A percentile compares a stretch with the other conserved stretches of the same genome.
These are phyloP conservation scores for Beauveria sp. DNA, from an alignment of 2,329 filamentous ascomycete genomes.

Conservation along the genomic window DNA sequence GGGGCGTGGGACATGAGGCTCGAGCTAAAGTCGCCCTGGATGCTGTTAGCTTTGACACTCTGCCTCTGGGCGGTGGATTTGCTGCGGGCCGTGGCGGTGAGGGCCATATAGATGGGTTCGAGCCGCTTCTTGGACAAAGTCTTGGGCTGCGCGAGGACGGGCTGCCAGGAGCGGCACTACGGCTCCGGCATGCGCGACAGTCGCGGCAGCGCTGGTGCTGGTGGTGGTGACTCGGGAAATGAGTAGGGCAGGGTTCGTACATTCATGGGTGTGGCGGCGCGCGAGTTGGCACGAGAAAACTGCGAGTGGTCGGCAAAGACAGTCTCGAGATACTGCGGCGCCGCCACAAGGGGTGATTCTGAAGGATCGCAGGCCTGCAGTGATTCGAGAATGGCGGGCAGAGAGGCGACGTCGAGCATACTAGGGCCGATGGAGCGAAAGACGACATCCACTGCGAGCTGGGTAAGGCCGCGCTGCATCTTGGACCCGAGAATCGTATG, in stretches of 20 bases:
- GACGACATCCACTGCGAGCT: constrained; percentile 82
- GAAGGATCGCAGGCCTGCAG: constrained; percentile 70
- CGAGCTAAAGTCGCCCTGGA: constrained; percentile 46
- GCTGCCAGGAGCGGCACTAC: constrained; percentile 21
- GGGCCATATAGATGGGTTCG: constrained; percentile 30
- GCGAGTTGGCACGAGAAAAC: constrained; percentile 51
- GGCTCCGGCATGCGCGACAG: constrained; percentile 16
- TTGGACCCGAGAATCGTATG: constrained; percentile 92
- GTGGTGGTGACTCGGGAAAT: constrained; percentile 21
- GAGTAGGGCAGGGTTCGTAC: constrained; percentile 38
- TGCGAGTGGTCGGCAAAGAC: constrained; percentile 60
- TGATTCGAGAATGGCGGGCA: constrained; percentile 60
- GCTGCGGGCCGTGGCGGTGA: constrained; percentile 36
- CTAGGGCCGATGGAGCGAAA: constrained; percentile 73
- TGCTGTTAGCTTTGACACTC: constrained; percentile 31
- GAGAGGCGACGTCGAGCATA: constrained; percentile 54
- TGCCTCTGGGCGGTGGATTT: constrained; percentile 26
- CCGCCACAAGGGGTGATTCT: constrained; percentile 69
- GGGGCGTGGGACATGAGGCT: constrained; percentile 34
- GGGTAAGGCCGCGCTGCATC: constrained; percentile 79
- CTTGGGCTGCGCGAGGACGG: background rate
- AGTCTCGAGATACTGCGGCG: constrained; percentile 69
- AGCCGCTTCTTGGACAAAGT: constrained; percentile 30
- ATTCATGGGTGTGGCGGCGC: constrained; percentile 62
- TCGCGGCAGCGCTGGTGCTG: background rate